A percentile compares a stretch with the other conserved stretches of the same genome.
These are phyloP conservation scores for Hermanozyma aechmeae DNA, from an alignment of 805 yeast species.

Conservation along the genomic window DNA sequence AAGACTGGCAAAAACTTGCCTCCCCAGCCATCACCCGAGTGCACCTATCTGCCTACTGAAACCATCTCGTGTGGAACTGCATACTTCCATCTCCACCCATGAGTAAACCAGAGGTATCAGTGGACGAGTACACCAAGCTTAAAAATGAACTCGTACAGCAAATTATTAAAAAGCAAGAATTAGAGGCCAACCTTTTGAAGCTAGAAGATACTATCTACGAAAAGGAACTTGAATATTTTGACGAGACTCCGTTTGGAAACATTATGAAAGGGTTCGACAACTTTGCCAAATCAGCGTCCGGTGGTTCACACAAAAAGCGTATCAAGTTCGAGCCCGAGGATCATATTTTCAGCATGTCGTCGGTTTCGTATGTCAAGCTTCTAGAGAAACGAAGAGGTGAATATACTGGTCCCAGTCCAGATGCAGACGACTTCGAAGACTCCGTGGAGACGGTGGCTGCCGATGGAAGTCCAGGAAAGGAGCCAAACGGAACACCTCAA, in stretches of 20 bases:
- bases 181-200: slow-evolving; percentile 53
- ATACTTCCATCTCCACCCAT: too few relatives aligned
- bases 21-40: too few relatives aligned
- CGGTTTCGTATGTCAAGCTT: slow-evolving; percentile 53
- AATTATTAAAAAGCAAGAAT: slow-evolving; percentile 47
- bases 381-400: slow-evolving; percentile 42
- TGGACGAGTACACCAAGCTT: slow-evolving; percentile 54
- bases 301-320: slow-evolving; percentile 36
- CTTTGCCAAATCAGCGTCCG: slow-evolving; percentile 42
- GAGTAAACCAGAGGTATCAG: too few relatives aligned
- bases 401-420: slow-evolving; percentile 13
- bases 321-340: slow-evolving; percentile 61
- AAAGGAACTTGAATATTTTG: slow-evolving; percentile 68
- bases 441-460: slow-evolving; percentile 12
- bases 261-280: slow-evolving; percentile 88
- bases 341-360: slow-evolving; percentile 69
- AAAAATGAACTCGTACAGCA: slow-evolving; percentile 59
- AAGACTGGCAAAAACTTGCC: too few relatives aligned
- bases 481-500: too few relatives aligned
- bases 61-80: too few relatives aligned
- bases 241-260: slow-evolving; percentile 66
- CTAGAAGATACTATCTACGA: slow-evolving; percentile 75
- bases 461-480: too few relatives aligned
- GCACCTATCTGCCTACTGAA: too few relatives aligned
- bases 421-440: slow-evolving; percentile 12